phyloP scores from a whole-genome alignment of 768 basidiomycete species.

The Termitomyces sp. region DNA sequence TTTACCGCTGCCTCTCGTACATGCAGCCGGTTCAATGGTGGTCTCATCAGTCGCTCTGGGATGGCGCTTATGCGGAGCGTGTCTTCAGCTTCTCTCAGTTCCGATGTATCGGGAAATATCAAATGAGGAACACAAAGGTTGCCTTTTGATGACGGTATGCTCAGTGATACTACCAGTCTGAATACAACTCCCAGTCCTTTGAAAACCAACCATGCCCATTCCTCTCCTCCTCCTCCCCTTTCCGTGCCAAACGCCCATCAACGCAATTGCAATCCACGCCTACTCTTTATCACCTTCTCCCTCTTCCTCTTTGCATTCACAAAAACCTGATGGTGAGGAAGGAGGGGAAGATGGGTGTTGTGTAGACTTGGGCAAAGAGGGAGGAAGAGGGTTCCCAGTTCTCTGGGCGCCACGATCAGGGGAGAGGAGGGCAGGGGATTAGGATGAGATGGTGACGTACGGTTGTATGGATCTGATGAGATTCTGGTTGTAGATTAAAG shows the following conservation, averaged over 20 bases:
- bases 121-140: conserved; percentile 21
- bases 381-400: conserved; percentile 28
- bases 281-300: not conserved
- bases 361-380: conserved; percentile 43
- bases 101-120: conserved; percentile 23
- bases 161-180: no score
- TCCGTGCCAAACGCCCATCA: not conserved
- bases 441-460: not conserved
- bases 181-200: not conserved
- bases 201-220: not conserved
- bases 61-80: conserved; percentile 27
- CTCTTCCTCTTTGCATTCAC: not conserved
- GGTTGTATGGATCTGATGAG: not conserved
- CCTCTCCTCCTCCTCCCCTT: not conserved
- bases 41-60: conserved; percentile 15
- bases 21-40: conserved; percentile 16
- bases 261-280: not conserved
- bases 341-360: conserved; percentile 1
- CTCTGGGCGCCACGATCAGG: conserved; percentile 20
- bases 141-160: no score
- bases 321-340: no score
- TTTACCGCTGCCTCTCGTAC: conserved; percentile 18
- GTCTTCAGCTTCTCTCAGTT: conserved; percentile 24
- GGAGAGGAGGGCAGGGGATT: not conserved
- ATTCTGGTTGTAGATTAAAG: not conserved